phyloP scores from a whole-genome alignment of 164 flowering plant species.

The Vitis vinifera region DNA sequence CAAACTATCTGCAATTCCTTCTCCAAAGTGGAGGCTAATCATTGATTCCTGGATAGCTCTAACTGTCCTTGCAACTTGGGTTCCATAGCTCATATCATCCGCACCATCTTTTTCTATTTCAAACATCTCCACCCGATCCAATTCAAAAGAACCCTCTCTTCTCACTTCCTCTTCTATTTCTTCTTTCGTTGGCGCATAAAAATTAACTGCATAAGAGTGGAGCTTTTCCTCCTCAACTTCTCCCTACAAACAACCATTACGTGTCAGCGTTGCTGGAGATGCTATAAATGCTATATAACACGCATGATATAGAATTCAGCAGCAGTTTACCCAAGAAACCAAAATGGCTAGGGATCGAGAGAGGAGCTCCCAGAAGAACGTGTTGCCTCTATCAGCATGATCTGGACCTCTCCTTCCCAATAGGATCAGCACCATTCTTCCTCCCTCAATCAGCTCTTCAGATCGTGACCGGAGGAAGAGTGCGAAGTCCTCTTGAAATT shows the following conservation, averaged over 20 bases:
- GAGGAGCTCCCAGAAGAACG: slow-evolving; percentile 69
- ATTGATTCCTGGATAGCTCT: slow-evolving; percentile 81
- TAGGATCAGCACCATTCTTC: slow-evolving; percentile 68
- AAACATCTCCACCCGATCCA: slow-evolving; percentile 55
- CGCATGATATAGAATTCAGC: background rate
- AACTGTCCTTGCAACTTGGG: slow-evolving; percentile 52
- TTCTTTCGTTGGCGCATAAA: slow-evolving; percentile 70
- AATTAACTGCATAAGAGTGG: slow-evolving; percentile 65
- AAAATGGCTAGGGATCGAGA: slow-evolving; percentile 45
- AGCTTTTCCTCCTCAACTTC: slow-evolving; percentile 56
- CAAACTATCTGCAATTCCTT: slow-evolving; percentile 51
- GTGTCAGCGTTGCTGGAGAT: too few species aligned
- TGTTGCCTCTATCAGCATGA: slow-evolving; percentile 61
- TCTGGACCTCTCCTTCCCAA: slow-evolving; percentile 50
- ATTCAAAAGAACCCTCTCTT: slow-evolving; percentile 54
- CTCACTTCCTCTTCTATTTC: slow-evolving; percentile 60
- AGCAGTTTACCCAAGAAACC: slow-evolving; percentile 46
- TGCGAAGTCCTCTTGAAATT: slow-evolving; percentile 64
- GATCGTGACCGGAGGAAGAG: slow-evolving; percentile 61
- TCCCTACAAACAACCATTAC: slow-evolving; percentile 41
- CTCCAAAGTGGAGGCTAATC: slow-evolving; percentile 71
- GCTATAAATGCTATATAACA: too few species aligned
- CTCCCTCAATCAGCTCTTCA: slow-evolving; percentile 57
- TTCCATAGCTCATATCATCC: slow-evolving; percentile 41
- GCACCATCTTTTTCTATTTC: slow-evolving; percentile 35